Base-by-base conservation (phyloP, 2,329 filamentous ascomycete species). In the Helotiales sp. region DNA sequence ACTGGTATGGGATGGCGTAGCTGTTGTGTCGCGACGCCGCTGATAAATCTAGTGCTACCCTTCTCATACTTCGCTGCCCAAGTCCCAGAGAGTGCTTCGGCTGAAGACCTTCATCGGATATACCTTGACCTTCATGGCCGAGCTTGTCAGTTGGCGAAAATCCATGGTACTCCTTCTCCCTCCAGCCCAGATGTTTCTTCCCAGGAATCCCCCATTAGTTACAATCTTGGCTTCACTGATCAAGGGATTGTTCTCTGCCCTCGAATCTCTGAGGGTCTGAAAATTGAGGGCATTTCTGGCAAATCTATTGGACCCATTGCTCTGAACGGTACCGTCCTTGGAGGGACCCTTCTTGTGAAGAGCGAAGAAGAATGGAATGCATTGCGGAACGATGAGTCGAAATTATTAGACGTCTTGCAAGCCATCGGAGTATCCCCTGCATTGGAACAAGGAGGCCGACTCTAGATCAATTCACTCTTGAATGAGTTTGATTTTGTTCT, bases 261-360 rank as follows among this genome's bases (percentile, higher is more conserved):
- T 1, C 80, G 88, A 1, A 70, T 81, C 1, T 80, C 82, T 0
- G 87, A 89, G 73, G 87, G 87, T 0, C 75, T 76, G 0, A 71
- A 73, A 17, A 74, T 76, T 13, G 58, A 66, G 26, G 60, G 40
- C 32, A 24, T 4, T 5, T 50, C 66, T 22, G 71, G 70, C 6
- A 52, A 20, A 72, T 80, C 34, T 64, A 74, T 37, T 70, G 77
- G 58, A 47, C 70, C 37, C 67, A 73, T 66, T 57, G 78, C 84
- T 20, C 77, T 90, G 37, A 90, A 90, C 63, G 88, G 88, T 2
- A 89, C 88, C 0, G 77, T 90, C n/a, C 75, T 90, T 69, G 88
- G 87, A 10, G 88, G 88, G 6, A 90, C 87, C 10, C 85, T 87
- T 28, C 78, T 90, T 63, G 87, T 90, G 17, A 90, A 89, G 78